These are phyloP conservation scores for Nannochloris sp. DNA, from an alignment of 139 green algal species.

Conservation along the genomic window DNA sequence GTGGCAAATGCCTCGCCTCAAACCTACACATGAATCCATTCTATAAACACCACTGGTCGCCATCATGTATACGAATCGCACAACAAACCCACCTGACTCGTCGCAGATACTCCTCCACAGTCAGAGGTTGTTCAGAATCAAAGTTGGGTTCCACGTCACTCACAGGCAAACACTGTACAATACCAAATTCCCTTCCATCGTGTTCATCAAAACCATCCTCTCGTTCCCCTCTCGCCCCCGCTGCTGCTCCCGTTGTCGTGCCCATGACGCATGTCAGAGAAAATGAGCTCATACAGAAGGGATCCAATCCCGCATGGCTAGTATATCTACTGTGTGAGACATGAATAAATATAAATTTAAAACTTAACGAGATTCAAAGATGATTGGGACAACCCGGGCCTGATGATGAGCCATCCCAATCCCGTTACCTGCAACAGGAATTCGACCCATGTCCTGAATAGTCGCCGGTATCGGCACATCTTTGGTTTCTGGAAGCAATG, in stretches of 20 bases:
- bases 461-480: constrained; percentile 4
- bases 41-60: neutral
- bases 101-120: constrained; percentile 48
- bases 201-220: constrained; percentile 25
- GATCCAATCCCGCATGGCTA: too few relatives aligned
- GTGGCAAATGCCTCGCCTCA: constrained; percentile 28
- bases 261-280: too few relatives aligned
- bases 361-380: too few relatives aligned
- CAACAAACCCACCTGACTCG: constrained; percentile 36
- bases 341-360: too few relatives aligned
- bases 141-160: constrained; percentile 45
- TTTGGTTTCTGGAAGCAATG: constrained; percentile 21
- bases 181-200: constrained; percentile 53
- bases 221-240: too few relatives aligned
- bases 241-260: too few relatives aligned
- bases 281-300: too few relatives aligned
- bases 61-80: neutral
- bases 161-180: constrained; percentile 55
- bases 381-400: too few relatives aligned
- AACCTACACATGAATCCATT: constrained; percentile 15
- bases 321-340: too few relatives aligned
- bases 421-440: neutral
- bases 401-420: neutral
- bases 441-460: constrained; percentile 16
- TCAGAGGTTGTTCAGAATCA: constrained; percentile 25